Evolutionary conservation across 2,329 filamentous ascomycete species (phyloP).

Genomic region (Trichoderma sp.): DNA sequence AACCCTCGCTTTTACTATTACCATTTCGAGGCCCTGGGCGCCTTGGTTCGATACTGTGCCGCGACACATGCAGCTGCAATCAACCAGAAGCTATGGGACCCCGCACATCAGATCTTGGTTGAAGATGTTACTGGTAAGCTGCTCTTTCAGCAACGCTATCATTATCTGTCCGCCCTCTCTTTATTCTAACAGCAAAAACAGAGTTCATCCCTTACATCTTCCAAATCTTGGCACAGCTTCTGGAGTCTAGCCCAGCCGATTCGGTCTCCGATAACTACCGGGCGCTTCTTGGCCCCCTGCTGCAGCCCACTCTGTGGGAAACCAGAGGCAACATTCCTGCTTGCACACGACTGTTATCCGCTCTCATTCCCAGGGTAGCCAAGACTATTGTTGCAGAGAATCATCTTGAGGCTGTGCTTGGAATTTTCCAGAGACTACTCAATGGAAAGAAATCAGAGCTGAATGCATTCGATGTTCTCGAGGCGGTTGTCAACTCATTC

Average conservation of each 20-base stretch:
- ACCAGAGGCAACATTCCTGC: slow-evolving; percentile 90
- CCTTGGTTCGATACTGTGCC: slow-evolving; percentile 72
- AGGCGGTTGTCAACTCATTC: slow-evolving; percentile 72
- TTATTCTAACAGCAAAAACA: slow-evolving; percentile 32
- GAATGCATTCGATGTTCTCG: slow-evolving; percentile 86
- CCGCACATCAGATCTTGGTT: slow-evolving; percentile 76
- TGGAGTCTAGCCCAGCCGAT: slow-evolving; percentile 81
- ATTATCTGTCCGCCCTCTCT: not conserved
- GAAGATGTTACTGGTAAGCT: slow-evolving; percentile 74
- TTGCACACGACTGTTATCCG: slow-evolving; percentile 77
- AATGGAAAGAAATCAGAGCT: slow-evolving; percentile 78
- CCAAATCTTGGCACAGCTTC: slow-evolving; percentile 86
- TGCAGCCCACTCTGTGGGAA: slow-evolving; percentile 85
- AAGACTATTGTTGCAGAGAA: slow-evolving; percentile 72
- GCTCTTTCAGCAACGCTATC: not conserved
- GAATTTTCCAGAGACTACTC: slow-evolving; percentile 91
- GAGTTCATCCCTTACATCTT: slow-evolving; percentile 97
- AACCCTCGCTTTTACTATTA: slow-evolving; percentile 99
- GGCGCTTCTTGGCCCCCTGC: slow-evolving; percentile 71
- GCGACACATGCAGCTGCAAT: slow-evolving; percentile 66
- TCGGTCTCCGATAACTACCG: slow-evolving; percentile 79
- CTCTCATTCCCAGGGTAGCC: slow-evolving; percentile 76
- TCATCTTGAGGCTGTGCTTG: slow-evolving; percentile 83
- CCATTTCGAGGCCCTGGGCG: slow-evolving; percentile 91
- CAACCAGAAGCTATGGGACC: slow-evolving; percentile 76